Conservation (phyloP, 257 asterid species). For the Solanum clarkiae region DNA sequence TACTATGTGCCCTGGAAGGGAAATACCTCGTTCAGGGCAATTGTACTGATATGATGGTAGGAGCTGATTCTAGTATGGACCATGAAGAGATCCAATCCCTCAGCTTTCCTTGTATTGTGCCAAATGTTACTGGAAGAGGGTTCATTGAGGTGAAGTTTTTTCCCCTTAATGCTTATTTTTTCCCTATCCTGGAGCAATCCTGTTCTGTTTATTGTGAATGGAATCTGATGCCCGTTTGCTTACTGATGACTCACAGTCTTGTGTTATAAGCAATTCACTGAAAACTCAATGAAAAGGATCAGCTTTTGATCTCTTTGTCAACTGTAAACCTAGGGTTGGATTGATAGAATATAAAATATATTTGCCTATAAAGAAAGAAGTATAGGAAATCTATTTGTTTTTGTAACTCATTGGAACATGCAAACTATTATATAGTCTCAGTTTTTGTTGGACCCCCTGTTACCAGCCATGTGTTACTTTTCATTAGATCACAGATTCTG, state of each 20-base stretch:
- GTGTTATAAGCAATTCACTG: not conserved
- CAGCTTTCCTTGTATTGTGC: slow-evolving; percentile 58
- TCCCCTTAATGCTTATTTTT: not conserved
- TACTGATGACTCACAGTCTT: not conserved
- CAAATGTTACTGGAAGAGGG: slow-evolving; percentile 77
- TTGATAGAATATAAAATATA: not conserved
- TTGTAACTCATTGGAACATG: not conserved
- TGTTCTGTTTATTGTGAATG: not conserved
- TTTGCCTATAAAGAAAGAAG: not conserved
- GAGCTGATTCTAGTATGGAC: slow-evolving; percentile 29
- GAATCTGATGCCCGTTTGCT: not conserved
- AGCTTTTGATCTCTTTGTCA: not conserved
- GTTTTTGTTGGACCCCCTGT: not conserved
- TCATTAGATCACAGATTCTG: not conserved
- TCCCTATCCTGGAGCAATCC: not conserved
- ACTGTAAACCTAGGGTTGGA: not conserved
- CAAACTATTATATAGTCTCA: not conserved
- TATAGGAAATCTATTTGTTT: not conserved
- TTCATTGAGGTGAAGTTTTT: slow-evolving; percentile 61
- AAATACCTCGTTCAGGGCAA: slow-evolving; percentile 50
- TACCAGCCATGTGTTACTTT: not conserved
- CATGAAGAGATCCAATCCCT: slow-evolving; percentile 46
- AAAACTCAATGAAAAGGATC: not conserved
- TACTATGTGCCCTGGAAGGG: slow-evolving; percentile 67
- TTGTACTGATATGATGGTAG: slow-evolving; percentile 25